Evolutionary conservation across 1,284 basidiomycete species (phyloP).

Genomic region (Testicularia cyperi): DNA sequence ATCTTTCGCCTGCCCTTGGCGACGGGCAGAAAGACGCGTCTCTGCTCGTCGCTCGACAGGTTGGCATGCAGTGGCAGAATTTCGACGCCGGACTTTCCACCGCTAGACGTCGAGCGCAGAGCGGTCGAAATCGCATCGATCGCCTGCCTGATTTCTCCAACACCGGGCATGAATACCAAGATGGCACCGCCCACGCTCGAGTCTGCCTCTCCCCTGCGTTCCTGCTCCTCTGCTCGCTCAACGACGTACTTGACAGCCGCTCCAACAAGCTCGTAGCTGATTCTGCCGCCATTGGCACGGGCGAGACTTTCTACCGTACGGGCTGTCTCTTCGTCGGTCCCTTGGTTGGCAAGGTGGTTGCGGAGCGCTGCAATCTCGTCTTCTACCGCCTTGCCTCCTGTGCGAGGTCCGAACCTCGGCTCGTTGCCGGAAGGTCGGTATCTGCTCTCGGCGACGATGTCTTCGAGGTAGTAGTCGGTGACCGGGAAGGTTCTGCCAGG

Average conservation of each 20-base stretch:
- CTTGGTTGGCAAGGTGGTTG: slow-evolving; percentile 65
- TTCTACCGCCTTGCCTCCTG: slow-evolving; percentile 44
- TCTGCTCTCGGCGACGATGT: slow-evolving; percentile 32
- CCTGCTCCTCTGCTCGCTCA: slow-evolving; percentile 64
- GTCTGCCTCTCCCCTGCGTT: slow-evolving; percentile 62
- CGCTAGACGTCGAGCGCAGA: no score
- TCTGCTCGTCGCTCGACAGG: slow-evolving; percentile 80
- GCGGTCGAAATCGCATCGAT: slow-evolving; percentile 69
- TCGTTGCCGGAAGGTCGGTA: slow-evolving; percentile 56
- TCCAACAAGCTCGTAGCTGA: slow-evolving; percentile 78
- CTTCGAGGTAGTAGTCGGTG: slow-evolving; percentile 56
- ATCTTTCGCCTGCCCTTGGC: slow-evolving; percentile 72
- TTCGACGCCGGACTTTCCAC: slow-evolving; percentile 64
- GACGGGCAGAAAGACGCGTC: slow-evolving; percentile 71
- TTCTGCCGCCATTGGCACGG: slow-evolving; percentile 66
- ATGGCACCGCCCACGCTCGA: slow-evolving; percentile 64
- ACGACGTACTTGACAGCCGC: slow-evolving; percentile 71
- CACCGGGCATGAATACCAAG: slow-evolving; percentile 82
- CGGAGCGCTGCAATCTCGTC: slow-evolving; percentile 63
- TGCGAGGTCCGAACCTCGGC: slow-evolving; percentile 38
- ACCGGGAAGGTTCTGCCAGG: slow-evolving; percentile 67
- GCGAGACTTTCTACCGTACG: slow-evolving; percentile 69
- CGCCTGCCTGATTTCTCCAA: slow-evolving; percentile 66
- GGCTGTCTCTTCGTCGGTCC: slow-evolving; percentile 67
- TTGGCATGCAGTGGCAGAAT: slow-evolving; percentile 88